Evolutionary conservation across 306 rosid species (phyloP), one percentile per base, ranked within the genome.

Genomic region (Glycyrrhiza uralensis): DNA sequence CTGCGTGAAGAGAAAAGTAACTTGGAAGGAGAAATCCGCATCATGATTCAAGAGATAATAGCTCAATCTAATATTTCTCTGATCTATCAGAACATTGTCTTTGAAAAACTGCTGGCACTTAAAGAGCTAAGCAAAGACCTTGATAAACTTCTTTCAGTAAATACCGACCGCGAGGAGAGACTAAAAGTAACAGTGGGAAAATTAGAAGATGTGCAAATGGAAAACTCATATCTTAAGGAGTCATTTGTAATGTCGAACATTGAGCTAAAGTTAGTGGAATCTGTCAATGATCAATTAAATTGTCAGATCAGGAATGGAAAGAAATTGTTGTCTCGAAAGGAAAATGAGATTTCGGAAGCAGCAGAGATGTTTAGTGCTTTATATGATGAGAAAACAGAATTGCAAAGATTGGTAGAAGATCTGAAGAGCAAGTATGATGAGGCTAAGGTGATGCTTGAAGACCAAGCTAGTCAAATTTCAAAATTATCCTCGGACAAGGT

Each of bases 11-110:
- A 82, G 69, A 85, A 78, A 39, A 52, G 70, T 36, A 78, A 45
- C 76, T 71, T 89, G 49, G 92, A 90, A 82, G 85, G 85, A 66
- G 92, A 90, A 74, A 72, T 86, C 54, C 74, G 76, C 42, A 46
- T 20, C 45, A 72, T 90, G 87, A 74, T 90, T 62, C 72, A 80
- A 56, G 92, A 92, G 76, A 86, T 80, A 71, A 72, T 83, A 72
- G 82, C 73, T 80, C 87, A 88, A 64, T 78, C 85, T 36, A 91
- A 86, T 82, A 74, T 80, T 77, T 90, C 90, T 65, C 77, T 86
- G 60, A 74, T 90, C 67, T 85, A 78, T 67, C 86, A 80, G 33
- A 85, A 85, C 66, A 79, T 85, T 35, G 69, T 88, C 64, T 78
- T 78, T 54, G 87, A 83, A 76, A 85, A 87, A 38, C 59, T 85